Conservation (phyloP, 352 stramenopile genomes). For the Globisporangium ultimum region DNA sequence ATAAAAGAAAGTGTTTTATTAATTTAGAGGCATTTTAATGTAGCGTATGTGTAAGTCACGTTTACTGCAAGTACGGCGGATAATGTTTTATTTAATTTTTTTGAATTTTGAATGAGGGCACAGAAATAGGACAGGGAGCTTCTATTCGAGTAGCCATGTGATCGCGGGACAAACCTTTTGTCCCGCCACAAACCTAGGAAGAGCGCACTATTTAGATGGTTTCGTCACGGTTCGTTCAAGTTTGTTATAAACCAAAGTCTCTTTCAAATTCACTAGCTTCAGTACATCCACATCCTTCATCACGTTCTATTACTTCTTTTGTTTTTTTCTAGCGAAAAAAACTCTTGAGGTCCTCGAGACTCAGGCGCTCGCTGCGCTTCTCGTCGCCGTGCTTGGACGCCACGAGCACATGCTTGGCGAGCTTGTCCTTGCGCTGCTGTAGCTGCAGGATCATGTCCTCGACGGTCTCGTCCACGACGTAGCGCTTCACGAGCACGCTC, state of each 20-base stretch:
- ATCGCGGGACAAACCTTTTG: background rate
- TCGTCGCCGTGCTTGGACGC: conserved; percentile 37
- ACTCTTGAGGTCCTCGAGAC: conserved; percentile 62
- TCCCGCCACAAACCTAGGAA: background rate
- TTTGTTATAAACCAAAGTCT: no score
- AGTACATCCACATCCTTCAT: background rate
- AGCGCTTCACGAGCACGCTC: conserved; percentile 87
- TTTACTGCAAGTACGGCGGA: no score
- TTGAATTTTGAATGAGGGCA: background rate
- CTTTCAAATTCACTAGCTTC: background rate
- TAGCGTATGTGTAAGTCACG: no score
- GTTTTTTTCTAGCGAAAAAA: conserved; percentile 51
- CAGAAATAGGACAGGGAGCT: background rate
- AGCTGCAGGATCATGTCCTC: conserved; percentile 91
- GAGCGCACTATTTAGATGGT: background rate
- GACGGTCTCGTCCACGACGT: conserved; percentile 86
- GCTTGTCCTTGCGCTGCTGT: conserved; percentile 85
- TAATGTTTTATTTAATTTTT: no score
- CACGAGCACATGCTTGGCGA: conserved; percentile 85
- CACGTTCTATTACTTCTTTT: background rate
- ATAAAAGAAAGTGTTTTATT: background rate
- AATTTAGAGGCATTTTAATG: conserved; percentile 1
- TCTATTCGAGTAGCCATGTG: background rate
- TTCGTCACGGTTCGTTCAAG: no score
- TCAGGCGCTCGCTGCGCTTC: conserved; percentile 41